Base-by-base conservation (phyloP, 805 yeast genomes). In the Ogataea ganodermae region DNA sequence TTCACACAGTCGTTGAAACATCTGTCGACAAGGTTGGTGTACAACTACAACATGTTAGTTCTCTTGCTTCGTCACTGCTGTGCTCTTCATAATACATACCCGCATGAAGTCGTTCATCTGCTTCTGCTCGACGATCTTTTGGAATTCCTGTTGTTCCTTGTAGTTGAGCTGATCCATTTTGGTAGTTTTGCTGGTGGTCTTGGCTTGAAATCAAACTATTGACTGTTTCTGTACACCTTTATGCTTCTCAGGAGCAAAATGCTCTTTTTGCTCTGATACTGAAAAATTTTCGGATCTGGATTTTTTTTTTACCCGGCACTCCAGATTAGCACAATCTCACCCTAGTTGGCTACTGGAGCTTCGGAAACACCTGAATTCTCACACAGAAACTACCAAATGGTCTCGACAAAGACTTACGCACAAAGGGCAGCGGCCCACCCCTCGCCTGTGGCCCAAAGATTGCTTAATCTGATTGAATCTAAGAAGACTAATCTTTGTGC, bases 21-120 rank as follows among this genome's bases (percentile, higher is more conserved):
- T 76, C 96, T 86, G 71, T 92, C 95, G 45, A 94, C 98, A 61
- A 94, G 80, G 67, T 86, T 86, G 56, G 98, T 90, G 80, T 94
- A 94, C 49, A 86, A 76, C 74, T 62, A 28, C 3, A 9, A 17
- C 3, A n/a, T 26, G 32, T 26, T 38, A 38, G 21, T 18, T 18
- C 14, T 18, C 35, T 46, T 35, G 48, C 32, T 30, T 18, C 30
- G 23, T 5, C 8, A 20, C 35, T 7, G 27, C 2, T 18, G 16
- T 32, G 44, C 44, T 37, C 33, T 44, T 44, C 20, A 22, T 8
- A n/a, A 70, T 30, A 30, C 74, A 50, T 58, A 81, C 81, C 68
- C 94, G 86, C 98, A 94, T 92, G 84, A 92, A 94, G 70, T 92
- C 99, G 72, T 87, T 88, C 97, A 94, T 91, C 74, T 92, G 99